A percentile compares a stretch with the other conserved stretches of the same genome.
These are phyloP conservation scores for Termitomyces sp. DNA, from an alignment of 768 basidiomycete genomes.

Conservation along the genomic window DNA sequence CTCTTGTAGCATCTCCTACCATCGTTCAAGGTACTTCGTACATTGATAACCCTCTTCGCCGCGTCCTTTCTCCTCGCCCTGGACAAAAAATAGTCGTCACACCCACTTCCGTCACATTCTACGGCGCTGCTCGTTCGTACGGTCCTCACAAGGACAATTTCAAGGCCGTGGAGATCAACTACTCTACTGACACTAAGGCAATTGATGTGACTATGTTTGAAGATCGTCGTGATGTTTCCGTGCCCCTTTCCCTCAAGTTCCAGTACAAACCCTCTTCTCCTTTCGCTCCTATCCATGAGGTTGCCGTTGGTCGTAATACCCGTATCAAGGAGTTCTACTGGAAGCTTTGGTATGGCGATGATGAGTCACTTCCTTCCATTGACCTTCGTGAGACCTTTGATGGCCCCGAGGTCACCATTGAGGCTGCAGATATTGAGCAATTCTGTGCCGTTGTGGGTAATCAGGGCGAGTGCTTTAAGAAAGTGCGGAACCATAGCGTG, in stretches of 20 bases:
- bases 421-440: slow-evolving; percentile 69
- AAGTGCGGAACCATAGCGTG: slow-evolving; percentile 58
- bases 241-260: slow-evolving; percentile 82
- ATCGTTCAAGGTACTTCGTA: slow-evolving; percentile 86
- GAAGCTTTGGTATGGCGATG: slow-evolving; percentile 95
- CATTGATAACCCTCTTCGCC: slow-evolving; percentile 84
- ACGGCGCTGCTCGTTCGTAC: slow-evolving; percentile 76
- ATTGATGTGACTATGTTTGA: slow-evolving; percentile 80
- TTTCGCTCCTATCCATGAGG: slow-evolving; percentile 90
- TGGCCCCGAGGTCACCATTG: slow-evolving; percentile 81
- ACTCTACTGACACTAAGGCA: slow-evolving; percentile 39
- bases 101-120: slow-evolving; percentile 59
- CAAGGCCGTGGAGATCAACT: slow-evolving; percentile 79
- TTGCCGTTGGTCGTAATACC: slow-evolving; percentile 75
- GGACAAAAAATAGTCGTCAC: slow-evolving; percentile 74
- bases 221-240: slow-evolving; percentile 68
- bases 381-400: slow-evolving; percentile 78
- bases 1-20: slow-evolving; percentile 73
- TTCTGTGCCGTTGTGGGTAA: slow-evolving; percentile 96
- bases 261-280: slow-evolving; percentile 84
- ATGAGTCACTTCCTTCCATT: slow-evolving; percentile 71
- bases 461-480: slow-evolving; percentile 87
- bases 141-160: slow-evolving; percentile 69
- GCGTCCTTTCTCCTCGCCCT: slow-evolving; percentile 77
- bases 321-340: slow-evolving; percentile 98